Base-by-base conservation (phyloP, 1,284 basidiomycete genomes). In the Golubevia pallescens region DNA sequence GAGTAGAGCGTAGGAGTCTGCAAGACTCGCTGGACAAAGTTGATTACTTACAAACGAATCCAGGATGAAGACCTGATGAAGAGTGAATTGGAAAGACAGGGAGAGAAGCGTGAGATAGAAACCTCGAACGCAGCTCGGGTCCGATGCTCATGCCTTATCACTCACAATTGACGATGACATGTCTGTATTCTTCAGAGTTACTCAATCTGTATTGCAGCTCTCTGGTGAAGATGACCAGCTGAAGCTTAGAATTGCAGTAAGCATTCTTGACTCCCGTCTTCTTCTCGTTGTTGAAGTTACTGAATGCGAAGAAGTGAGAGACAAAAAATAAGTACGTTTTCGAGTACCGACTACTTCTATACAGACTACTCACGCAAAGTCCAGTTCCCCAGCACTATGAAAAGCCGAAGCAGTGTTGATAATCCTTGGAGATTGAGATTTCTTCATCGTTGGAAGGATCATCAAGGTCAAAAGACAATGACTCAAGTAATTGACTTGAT, bases 361-460 rank as follows among this genome's bases (percentile, higher is more conserved):
- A n/a, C n/a, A n/a, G n/a, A n/a, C n/a, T n/a, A 38, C 34, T 38
- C 5, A 38, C 34, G 66, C 59, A 34, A 80, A 80, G 59, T 80
- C 77, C 14, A 80, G 64, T 0, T 51, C 42, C 0, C 75, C 77
- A 23, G 68, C 75, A 23, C 60, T 64, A 60, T 80, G 77, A 64
- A 80, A 80, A 68, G 63, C 65, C 28, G 72, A 75, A 60, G 72
- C 72, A 2, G 75, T 77, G 58, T 80, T 80, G 63, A 80, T 65
- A 60, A 80, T 70, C 8, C 75, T 42, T 0, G 76, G 77, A 1
- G 77, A 71, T 0, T 1, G 7, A 2, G 70, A 24, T 48, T 48
- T 48, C 57, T 57, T 60, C 42, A 57, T 57, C 10, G 62, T 62
- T 2, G 78, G 78, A 20, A 80, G 66, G 0, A 80, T 57, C 57